Percentiles rank a stretch among this genome's conserved stretches.
Conservation (phyloP, 371 early-diverging fungal species). For the Catenaria anguillulae region DNA sequence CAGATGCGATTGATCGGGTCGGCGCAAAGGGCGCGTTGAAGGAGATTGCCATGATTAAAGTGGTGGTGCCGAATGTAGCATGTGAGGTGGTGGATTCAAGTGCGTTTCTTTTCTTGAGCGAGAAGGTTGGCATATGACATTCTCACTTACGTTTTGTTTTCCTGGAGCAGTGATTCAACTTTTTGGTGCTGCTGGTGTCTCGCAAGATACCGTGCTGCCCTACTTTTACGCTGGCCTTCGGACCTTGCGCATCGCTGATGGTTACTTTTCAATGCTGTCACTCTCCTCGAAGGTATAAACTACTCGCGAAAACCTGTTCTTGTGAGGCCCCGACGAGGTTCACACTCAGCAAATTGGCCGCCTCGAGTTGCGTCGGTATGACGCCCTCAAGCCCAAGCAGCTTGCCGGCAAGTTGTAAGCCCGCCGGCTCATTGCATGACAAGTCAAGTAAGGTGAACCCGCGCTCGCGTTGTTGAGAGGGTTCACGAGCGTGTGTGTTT, state of each 20-base stretch:
- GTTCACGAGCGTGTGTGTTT: too few relatives aligned
- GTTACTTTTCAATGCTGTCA: too few relatives aligned
- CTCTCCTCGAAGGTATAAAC: neutral
- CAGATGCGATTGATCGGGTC: slow-evolving; percentile 68
- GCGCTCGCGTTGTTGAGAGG: too few relatives aligned
- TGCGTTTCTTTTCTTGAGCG: neutral
- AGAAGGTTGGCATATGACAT: too few relatives aligned
- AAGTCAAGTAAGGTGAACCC: too few relatives aligned
- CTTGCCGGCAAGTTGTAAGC: neutral
- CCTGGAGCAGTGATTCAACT: slow-evolving; percentile 64
- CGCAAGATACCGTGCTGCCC: slow-evolving; percentile 73
- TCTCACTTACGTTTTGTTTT: too few relatives aligned
- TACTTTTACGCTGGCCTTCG: slow-evolving; percentile 63
- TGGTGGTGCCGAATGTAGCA: slow-evolving; percentile 58
- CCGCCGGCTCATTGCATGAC: too few relatives aligned
- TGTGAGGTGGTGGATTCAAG: slow-evolving; percentile 46
- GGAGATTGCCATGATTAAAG: slow-evolving; percentile 90
- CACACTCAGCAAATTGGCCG: slow-evolving; percentile 56
- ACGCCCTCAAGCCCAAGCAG: neutral
- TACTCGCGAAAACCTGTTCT: too few relatives aligned
- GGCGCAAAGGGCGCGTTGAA: slow-evolving; percentile 77
- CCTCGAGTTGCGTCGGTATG: slow-evolving; percentile 29
- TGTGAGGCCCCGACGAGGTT: slow-evolving; percentile 61
- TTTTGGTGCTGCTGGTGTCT: slow-evolving; percentile 78
- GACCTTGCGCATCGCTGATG: slow-evolving; percentile 85